Base-by-base conservation (phyloP, 139 green algal species). In the Chlorella sp. region DNA sequence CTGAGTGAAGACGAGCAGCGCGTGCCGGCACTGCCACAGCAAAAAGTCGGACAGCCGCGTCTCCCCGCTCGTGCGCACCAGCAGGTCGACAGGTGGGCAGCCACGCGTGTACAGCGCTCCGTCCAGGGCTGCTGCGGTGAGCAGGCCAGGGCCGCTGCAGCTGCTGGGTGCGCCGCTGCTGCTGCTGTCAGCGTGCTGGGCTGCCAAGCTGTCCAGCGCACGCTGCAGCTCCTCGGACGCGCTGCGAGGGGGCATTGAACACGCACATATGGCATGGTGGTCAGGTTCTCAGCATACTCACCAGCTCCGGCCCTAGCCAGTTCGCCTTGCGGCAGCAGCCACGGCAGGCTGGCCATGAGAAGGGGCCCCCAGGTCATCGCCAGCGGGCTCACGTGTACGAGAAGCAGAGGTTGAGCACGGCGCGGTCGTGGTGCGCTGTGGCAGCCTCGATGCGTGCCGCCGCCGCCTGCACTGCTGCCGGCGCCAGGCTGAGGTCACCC, bases 381-480 rank as follows among this genome's bases (percentile, higher is more conserved):
- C n/a, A 28, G 68, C 68, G 40, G 19, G 19, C 93, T 88, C 75
- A 96, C 90, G 92, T 96, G 91, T 99, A 99, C 28, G 94, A 90
- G 76, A 99, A 95, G 89, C 94, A 98, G 46, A 99, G 95, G 90
- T 99, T 98, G 58, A 99, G 90, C 11, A 90, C 83, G 40, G 86
- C 85, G 0, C 86, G 58, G 40, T 65, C 83, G 60, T 90, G 73
- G 46, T 89, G 80, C 32, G 44, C 22, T 17, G 95, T 98, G 14
- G 87, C 89, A 4, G 80, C 69, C 94, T 97, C 97, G 14, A 97
- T 87, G 0, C 65, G 65, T 3, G 88, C 86, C 2, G 96, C 96
- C 30, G 95, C 92, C 14, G 69, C 85, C 72, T 93, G 91, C 48
- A 99, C 93, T 0, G 26, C 41, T 0, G 77, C 36, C 32, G 96